Conservation (phyloP, 495 filamentous ascomycete species). For the Aspergillus funiculosus region DNA sequence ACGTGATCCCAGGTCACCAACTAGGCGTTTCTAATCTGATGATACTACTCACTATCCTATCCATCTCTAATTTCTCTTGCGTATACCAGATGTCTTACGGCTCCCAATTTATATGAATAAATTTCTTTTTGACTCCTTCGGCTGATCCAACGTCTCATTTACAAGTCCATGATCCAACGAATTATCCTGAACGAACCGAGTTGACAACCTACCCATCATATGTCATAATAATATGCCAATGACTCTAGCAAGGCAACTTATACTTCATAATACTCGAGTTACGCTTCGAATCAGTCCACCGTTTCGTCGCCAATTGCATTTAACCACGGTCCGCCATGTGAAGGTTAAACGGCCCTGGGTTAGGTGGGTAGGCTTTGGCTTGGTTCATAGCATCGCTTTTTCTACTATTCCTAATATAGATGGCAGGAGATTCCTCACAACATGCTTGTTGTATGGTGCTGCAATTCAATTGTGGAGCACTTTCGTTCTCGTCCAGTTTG, state of each 20-base stretch:
- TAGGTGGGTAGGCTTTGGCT: too few species aligned
- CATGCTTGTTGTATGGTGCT: slow-evolving; percentile 28
- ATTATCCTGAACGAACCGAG: background rate
- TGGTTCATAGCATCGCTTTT: background rate
- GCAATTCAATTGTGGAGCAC: slow-evolving; percentile 39
- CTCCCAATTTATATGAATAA: too few species aligned
- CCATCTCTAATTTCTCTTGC: too few species aligned
- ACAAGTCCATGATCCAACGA: too few species aligned
- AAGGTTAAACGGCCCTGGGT: slow-evolving; percentile 38
- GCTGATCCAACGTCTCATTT: too few species aligned
- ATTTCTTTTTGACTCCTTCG: too few species aligned
- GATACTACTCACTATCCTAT: too few species aligned
- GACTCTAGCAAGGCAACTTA: slow-evolving; percentile 31
- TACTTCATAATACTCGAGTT: slow-evolving; percentile 27
- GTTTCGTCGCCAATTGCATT: slow-evolving; percentile 13
- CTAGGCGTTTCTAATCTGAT: too few species aligned
- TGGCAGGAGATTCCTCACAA: slow-evolving; percentile 30
- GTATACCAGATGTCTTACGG: too few species aligned
- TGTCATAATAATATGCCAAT: slow-evolving; percentile 35
- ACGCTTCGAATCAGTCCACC: slow-evolving; percentile 22
- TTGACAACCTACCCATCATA: slow-evolving; percentile 2
- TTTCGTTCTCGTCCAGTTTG: slow-evolving; percentile 36
- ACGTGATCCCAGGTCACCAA: too few species aligned
- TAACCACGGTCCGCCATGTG: slow-evolving; percentile 31
- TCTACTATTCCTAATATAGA: slow-evolving; percentile 5